These are phyloP conservation scores for Clonostachys solani DNA, from an alignment of 2,329 filamentous ascomycete genomes.

Conservation along the genomic window DNA sequence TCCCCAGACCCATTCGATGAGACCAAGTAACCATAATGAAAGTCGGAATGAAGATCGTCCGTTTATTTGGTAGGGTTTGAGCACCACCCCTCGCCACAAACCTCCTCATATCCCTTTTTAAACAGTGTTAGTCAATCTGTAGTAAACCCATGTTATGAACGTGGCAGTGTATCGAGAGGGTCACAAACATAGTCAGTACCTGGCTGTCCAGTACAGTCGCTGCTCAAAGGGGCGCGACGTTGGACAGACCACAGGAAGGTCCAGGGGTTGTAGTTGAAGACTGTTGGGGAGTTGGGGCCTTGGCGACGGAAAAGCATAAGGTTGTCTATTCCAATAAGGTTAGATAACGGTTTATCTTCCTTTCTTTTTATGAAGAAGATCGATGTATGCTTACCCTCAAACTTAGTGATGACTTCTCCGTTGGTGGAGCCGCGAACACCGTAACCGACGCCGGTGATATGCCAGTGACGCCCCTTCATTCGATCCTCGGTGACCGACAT, in stretches of 20 bases:
- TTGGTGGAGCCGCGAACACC: background rate
- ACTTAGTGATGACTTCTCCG: background rate
- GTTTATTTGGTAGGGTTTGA: no score
- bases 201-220: background rate
- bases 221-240: background rate
- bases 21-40: no score
- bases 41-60: no score
- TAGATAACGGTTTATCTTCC: background rate
- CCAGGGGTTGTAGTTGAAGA: conserved; percentile 1
- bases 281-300: background rate
- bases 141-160: background rate
- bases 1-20: no score
- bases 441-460: background rate
- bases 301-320: conserved; percentile 1
- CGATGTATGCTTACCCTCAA: background rate
- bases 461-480: background rate
- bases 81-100: background rate
- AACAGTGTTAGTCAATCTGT: background rate
- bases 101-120: background rate
- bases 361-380: background rate
- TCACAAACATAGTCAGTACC: background rate
- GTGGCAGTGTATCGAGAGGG: background rate
- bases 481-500: background rate
- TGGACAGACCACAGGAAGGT: background rate
- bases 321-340: background rate